Conservation (phyloP, 441 rosid species). For the Jatropha podagrica region DNA sequence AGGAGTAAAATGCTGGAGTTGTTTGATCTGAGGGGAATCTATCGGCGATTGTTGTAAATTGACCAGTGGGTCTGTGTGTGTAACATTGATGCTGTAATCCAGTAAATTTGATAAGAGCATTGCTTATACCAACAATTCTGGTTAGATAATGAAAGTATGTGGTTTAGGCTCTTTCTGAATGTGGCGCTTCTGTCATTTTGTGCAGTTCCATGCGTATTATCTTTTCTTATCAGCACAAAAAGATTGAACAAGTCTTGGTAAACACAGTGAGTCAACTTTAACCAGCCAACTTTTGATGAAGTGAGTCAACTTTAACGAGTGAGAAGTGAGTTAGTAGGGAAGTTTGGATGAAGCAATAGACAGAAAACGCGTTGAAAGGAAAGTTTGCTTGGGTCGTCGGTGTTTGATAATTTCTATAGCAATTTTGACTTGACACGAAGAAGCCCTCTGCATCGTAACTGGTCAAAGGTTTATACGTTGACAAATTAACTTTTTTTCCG, state of each 20-base stretch:
- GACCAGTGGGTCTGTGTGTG: constrained; percentile 22
- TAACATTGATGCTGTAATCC: constrained; percentile 29
- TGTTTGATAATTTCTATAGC: neutral
- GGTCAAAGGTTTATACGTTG: too few relatives aligned
- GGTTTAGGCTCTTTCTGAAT: neutral
- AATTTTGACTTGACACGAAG: neutral
- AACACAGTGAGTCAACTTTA: neutral
- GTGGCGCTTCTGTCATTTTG: neutral
- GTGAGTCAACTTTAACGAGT: neutral
- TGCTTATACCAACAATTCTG: constrained; percentile 1
- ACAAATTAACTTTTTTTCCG: too few relatives aligned
- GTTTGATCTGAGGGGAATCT: constrained; percentile 24
- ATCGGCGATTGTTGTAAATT: constrained; percentile 34
- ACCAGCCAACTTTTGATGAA: too few relatives aligned
- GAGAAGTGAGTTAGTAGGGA: neutral
- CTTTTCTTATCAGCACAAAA: neutral
- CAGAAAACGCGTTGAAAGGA: neutral
- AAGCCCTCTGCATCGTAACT: neutral
- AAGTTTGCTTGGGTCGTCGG: neutral
- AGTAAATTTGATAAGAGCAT: constrained; percentile 23
- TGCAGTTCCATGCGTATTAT: neutral
- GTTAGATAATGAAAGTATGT: constrained; percentile 10
- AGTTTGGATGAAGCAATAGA: neutral
- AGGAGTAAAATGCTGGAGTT: constrained; percentile 13
- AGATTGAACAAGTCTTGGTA: neutral